phyloP scores from a whole-genome alignment of 129 eudicot species.

The Smallanthus sonchifolius region DNA sequence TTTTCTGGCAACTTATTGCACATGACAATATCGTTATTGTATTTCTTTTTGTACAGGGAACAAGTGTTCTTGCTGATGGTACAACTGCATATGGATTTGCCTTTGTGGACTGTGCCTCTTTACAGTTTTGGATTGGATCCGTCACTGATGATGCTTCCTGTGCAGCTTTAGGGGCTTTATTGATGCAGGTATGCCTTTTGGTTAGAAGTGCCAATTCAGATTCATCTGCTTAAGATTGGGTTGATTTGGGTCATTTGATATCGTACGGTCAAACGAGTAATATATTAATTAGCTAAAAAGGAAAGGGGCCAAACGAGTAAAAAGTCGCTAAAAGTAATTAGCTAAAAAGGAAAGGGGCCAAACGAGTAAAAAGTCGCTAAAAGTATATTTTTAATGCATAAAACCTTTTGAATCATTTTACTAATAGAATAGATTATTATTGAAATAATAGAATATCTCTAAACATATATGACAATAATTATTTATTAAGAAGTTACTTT shows the following conservation, averaged over 20 bases:
- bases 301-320: not conserved
- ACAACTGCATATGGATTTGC: slow-evolving; percentile 83
- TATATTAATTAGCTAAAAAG: not conserved
- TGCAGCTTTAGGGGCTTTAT: slow-evolving; percentile 87
- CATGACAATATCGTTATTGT: not conserved
- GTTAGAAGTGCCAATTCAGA: not conserved
- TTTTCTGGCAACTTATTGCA: not conserved
- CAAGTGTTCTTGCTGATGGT: slow-evolving; percentile 51
- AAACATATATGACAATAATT: not conserved
- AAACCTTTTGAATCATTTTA: not conserved
- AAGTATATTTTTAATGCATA: not conserved
- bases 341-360: too few relatives aligned
- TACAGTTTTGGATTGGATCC: slow-evolving; percentile 94
- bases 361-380: too few relatives aligned
- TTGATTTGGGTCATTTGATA: not conserved
- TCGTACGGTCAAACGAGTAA: not conserved
- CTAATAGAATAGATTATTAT: not conserved
- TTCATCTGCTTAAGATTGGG: not conserved
- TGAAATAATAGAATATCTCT: not conserved
- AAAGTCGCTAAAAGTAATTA: too few relatives aligned
- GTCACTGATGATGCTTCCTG: slow-evolving; percentile 80
- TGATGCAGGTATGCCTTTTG: slow-evolving; percentile 67
- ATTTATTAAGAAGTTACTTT: not conserved
- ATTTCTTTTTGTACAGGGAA: slow-evolving; percentile 42
- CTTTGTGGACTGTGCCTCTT: slow-evolving; percentile 91